Percentiles rank a stretch among this genome's conserved stretches.
These are phyloP conservation scores for Pythium rhizo-oryzae DNA, from an alignment of 352 stramenopile genomes.

Conservation along the genomic window DNA sequence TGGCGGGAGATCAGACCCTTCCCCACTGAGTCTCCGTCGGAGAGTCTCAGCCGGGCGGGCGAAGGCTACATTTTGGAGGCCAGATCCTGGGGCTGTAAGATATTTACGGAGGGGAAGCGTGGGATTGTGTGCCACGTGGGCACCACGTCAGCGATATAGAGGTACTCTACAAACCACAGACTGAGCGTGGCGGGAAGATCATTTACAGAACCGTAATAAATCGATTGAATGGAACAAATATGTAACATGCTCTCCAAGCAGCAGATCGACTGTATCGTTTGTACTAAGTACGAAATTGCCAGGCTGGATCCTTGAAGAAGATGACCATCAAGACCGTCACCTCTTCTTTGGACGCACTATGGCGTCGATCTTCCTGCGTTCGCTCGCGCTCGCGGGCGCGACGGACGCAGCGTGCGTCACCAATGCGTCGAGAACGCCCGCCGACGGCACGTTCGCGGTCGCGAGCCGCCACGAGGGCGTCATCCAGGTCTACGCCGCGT, in stretches of 20 bases:
- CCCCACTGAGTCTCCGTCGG: not conserved
- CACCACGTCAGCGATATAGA: constrained; percentile 11
- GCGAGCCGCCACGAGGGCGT: constrained; percentile 62
- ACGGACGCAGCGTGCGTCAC: constrained; percentile 47
- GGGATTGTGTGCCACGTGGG: constrained; percentile 8
- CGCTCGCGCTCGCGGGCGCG: constrained; percentile 48
- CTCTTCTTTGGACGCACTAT: constrained; percentile 19
- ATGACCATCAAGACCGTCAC: not conserved
- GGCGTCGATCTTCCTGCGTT: constrained; percentile 74
- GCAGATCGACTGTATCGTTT: not conserved
- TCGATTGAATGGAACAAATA: not conserved
- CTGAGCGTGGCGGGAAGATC: not conserved
- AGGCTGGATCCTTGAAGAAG: constrained; percentile 8
- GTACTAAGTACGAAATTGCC: constrained; percentile 5
- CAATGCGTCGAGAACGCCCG: constrained; percentile 61
- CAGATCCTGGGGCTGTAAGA: not conserved
- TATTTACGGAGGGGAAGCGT: constrained; percentile 4
- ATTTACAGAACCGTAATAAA: not conserved
- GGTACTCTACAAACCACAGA: constrained; percentile 10
- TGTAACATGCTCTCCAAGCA: not conserved
- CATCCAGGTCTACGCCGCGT: constrained; percentile 82
- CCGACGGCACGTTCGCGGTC: constrained; percentile 77
- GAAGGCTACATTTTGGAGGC: not conserved
- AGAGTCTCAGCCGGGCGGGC: not conserved
- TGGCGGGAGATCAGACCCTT: no score